Base-by-base conservation (phyloP, 164 flowering plant species). In the Stephania cephalantha region DNA sequence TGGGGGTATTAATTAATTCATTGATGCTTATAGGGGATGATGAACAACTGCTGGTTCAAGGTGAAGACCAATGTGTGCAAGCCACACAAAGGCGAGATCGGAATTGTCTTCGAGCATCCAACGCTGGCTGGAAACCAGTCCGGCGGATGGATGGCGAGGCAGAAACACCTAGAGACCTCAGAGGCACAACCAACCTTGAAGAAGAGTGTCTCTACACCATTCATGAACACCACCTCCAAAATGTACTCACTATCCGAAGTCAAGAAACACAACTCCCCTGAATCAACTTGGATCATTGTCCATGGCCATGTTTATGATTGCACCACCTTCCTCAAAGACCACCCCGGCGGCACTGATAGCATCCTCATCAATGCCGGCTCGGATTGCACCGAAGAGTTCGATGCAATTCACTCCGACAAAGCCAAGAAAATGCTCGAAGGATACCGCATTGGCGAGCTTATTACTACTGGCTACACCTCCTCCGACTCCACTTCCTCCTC, bases 21-120 rank as follows among this genome's bases (percentile, higher is more conserved):
- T 15, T 13, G 18, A 13, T 12, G 6, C 7, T 6, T 45, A 70
- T 46, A 94, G 98, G 99, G 99, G 1, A 95, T 95, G 99, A 95
- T 95, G 99, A 95, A 95, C 86, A 95, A 95, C 73, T 95, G 97
- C 78, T 95, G 99, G 99, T 95, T 93, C 84, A 82, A 90, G 25
- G 94, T 95, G 50, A 95, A 87, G 74, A 86, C 85, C 42, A 88
- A 86, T 68, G 83, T 89, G 78, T 91, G 94, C 88, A 91, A 84
- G 81, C 89, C 87, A 1, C 87, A 85, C 85, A 84, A 80, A 72
- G 97, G 97, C 7, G 99, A 95, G 81, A 86, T 91, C 31, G 95
- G 97, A 10, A 84, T 95, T 71, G 86, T 89, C 13, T 95, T 95
- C 85, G 94, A 93, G 85, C 97, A 95, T 85, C 99, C 99, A 46